phyloP scores from a whole-genome alignment of 345 rosid species.

The Punica granatum region DNA sequence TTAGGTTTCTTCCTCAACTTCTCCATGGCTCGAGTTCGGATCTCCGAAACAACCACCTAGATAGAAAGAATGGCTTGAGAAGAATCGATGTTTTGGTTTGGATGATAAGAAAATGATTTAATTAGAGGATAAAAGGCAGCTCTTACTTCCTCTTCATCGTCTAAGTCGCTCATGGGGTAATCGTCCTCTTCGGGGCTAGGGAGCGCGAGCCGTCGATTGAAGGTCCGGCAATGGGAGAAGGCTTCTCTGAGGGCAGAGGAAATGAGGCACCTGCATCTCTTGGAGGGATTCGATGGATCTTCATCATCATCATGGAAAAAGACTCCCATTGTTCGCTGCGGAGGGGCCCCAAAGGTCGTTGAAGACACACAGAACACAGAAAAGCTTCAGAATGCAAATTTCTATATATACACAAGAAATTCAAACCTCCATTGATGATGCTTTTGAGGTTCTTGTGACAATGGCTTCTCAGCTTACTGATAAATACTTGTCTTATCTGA shows the following conservation, averaged over 20 bases:
- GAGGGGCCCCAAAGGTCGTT: not conserved
- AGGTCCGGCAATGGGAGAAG: conserved; percentile 38
- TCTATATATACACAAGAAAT: not conserved
- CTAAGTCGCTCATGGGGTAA: conserved; percentile 19
- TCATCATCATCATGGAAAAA: conserved; percentile 42
- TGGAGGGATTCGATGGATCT: conserved; percentile 23
- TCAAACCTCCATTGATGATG: conserved; percentile 7
- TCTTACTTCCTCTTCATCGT: conserved; percentile 46
- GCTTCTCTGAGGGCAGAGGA: conserved; percentile 41
- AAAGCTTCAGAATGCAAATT: not conserved
- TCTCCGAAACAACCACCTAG: conserved; percentile 61
- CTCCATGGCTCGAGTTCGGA: conserved; percentile 66
- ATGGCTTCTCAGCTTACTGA: conserved; percentile 41
- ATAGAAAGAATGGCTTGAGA: not conserved
- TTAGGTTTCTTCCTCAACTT: conserved; percentile 53
- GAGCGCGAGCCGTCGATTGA: conserved; percentile 25
- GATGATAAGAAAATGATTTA: no score
- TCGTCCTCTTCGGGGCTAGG: conserved; percentile 32
- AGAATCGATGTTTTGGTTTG: no score
- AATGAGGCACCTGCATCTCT: conserved; percentile 37
- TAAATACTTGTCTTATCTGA: conserved; percentile 11
- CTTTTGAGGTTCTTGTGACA: conserved; percentile 18
- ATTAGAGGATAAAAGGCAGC: conserved; percentile 3
- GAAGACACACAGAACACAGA: not conserved
- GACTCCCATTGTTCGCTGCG: conserved; percentile 31